A percentile compares a stretch with the other conserved stretches of the same genome.
Evolutionary conservation across 768 basidiomycete genomes (phyloP).

Genomic region (Xerocomus potaroensis): DNA sequence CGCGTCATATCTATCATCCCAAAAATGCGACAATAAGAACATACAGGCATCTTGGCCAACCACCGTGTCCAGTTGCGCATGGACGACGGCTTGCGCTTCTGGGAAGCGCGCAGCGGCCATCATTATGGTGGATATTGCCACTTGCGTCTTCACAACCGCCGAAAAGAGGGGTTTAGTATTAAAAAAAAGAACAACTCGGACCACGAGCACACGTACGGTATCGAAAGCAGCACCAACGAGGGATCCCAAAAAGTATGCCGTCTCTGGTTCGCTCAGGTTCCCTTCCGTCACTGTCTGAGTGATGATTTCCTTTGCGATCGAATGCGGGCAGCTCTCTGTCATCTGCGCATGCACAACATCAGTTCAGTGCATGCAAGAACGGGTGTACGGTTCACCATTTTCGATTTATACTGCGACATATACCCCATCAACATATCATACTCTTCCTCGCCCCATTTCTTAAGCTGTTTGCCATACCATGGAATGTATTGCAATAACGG

Average conservation of each 20-base stretch:
- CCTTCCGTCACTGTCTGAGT: conserved; percentile 43
- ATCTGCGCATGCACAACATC: conserved; percentile 3
- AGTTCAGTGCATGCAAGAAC: background rate
- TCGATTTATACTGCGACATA: conserved; percentile 39
- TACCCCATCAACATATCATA: conserved; percentile 45
- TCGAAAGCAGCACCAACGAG: conserved; percentile 64
- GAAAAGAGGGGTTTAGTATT: background rate
- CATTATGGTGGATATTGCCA: conserved; percentile 26
- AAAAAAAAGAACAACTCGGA: background rate
- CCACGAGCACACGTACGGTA: conserved; percentile 31
- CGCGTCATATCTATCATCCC: background rate
- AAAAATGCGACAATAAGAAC: background rate
- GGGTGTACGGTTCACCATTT: conserved; percentile 34
- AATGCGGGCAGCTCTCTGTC: conserved; percentile 10
- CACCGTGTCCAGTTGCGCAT: conserved; percentile 35
- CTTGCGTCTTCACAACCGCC: conserved; percentile 19
- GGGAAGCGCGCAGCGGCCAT: conserved; percentile 38
- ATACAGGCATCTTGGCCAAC: conserved; percentile 33
- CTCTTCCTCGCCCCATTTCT: conserved; percentile 51
- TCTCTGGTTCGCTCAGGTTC: conserved; percentile 47
- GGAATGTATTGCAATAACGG: conserved; percentile 47
- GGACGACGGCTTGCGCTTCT: conserved; percentile 30
- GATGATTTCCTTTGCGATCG: conserved; percentile 52
- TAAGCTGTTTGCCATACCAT: conserved; percentile 54
- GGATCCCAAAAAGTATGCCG: conserved; percentile 54